Evolutionary conservation across 805 yeast species (phyloP).

Genomic region (Lipomyces sp.): DNA sequence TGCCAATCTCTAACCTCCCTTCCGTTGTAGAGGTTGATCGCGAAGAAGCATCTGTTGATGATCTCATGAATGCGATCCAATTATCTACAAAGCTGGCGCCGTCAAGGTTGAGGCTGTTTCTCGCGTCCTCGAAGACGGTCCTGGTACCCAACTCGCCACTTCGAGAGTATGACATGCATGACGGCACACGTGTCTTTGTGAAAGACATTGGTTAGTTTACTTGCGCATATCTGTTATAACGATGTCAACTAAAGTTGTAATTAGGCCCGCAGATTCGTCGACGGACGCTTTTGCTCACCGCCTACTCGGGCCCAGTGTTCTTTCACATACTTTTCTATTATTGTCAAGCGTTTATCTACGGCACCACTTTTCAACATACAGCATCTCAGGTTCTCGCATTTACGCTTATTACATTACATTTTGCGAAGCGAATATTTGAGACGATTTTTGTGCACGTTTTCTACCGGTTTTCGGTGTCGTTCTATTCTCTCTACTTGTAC

Average conservation of each 20-base stretch:
- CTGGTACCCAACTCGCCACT: constrained; percentile 27
- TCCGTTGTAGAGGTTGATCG: constrained; percentile 31
- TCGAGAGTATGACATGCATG: constrained; percentile 31
- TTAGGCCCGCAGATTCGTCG: constrained; percentile 77
- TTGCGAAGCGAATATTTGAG: constrained; percentile 84
- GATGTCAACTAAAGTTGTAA: neutral
- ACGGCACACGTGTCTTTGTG: constrained; percentile 32
- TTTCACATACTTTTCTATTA: constrained; percentile 73
- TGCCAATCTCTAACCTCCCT: constrained; percentile 29
- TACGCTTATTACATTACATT: constrained; percentile 69
- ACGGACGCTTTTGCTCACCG: constrained; percentile 83
- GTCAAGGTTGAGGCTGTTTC: constrained; percentile 22
- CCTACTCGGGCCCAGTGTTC: constrained; percentile 88
- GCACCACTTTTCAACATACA: constrained; percentile 49
- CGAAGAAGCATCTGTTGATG: constrained; percentile 30
- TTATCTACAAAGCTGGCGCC: constrained; percentile 22
- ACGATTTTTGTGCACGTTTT: constrained; percentile 82
- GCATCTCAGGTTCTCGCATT: constrained; percentile 61
- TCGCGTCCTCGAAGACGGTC: constrained; percentile 26
- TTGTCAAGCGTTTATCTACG: constrained; percentile 48
- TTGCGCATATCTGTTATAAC: neutral
- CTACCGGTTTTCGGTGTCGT: constrained; percentile 88
- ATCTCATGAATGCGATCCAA: constrained; percentile 26
- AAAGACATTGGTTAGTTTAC: constrained; percentile 23
- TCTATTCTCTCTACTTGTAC: constrained; percentile 83